Percentiles rank a stretch among this genome's conserved stretches.
phyloP scores from a whole-genome alignment of 768 basidiomycete genomes.

The Atractiella rhizophila region DNA sequence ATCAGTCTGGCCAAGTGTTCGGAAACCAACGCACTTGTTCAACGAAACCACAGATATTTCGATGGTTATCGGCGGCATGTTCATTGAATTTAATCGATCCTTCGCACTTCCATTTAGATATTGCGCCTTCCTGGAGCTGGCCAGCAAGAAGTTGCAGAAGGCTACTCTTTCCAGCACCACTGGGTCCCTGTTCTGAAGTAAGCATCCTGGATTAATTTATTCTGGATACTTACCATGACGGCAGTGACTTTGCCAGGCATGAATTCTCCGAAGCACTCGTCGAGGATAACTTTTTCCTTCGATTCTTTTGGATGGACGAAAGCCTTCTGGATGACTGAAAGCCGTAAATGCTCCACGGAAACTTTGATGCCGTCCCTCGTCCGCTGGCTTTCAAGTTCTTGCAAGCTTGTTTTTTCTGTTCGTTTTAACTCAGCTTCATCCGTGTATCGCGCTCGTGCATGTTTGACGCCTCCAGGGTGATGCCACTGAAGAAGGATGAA shows the following conservation, averaged over 20 bases:
- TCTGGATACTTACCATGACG: no score
- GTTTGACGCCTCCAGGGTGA: slow-evolving; percentile 22
- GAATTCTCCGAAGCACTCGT: slow-evolving; percentile 20
- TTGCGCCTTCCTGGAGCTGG: slow-evolving; percentile 18
- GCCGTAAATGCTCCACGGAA: slow-evolving; percentile 13
- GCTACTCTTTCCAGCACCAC: slow-evolving; percentile 21
- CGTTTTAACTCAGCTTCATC: slow-evolving; percentile 5
- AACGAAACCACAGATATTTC: slow-evolving; percentile 20
- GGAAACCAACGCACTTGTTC: slow-evolving; percentile 16
- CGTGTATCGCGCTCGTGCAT: no score
- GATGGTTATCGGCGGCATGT: slow-evolving; percentile 6
- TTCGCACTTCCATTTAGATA: slow-evolving; percentile 19
- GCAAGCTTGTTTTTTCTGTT: slow-evolving; percentile 8
- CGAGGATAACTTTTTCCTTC: slow-evolving; percentile 19
- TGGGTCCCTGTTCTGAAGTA: slow-evolving; percentile 10
- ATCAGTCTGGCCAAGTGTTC: neutral
- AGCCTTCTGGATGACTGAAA: slow-evolving; percentile 1
- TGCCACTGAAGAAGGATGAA: slow-evolving; percentile 20
- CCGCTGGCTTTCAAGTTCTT: slow-evolving; percentile 18
- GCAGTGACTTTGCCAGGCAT: slow-evolving; percentile 23
- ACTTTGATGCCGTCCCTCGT: slow-evolving; percentile 20
- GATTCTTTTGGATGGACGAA: slow-evolving; percentile 5
- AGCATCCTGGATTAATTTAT: neutral
- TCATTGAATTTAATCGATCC: slow-evolving; percentile 22
- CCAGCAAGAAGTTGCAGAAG: slow-evolving; percentile 23